Evolutionary conservation across 768 basidiomycete species (phyloP).

Genomic region (Tricholoma hemisulphureum): DNA sequence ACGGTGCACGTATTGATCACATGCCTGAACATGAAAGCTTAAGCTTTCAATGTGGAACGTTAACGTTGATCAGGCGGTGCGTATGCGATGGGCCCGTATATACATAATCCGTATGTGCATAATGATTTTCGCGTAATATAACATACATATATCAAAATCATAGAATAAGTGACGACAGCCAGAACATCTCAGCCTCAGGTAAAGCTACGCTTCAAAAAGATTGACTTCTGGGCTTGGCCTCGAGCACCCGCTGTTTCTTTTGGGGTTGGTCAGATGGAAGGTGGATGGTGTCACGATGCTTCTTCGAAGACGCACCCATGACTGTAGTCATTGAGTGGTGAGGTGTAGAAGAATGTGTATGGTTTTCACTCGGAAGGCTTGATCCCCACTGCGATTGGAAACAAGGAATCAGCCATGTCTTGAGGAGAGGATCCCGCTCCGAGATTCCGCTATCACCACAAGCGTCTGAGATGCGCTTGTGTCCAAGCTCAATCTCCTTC

Average conservation of each 20-base stretch:
- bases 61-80: too few species aligned
- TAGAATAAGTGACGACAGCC: too few species aligned
- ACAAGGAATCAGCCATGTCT: neutral
- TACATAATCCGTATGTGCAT: too few species aligned
- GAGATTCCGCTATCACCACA: neutral
- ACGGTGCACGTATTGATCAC: too few species aligned
- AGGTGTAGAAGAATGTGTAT: neutral
- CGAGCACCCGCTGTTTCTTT: neutral
- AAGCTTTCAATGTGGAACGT: too few species aligned
- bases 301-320: too few species aligned
- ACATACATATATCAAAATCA: too few species aligned
- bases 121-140: too few species aligned
- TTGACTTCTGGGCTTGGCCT: neutral
- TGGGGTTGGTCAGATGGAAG: neutral
- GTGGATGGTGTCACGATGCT: neutral
- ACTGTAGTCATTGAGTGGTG: neutral
- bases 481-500: neutral
- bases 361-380: neutral
- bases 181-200: too few species aligned
- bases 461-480: neutral
- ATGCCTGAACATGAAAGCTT: too few species aligned
- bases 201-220: neutral
- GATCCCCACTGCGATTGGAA: neutral
- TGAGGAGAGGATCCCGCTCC: neutral
- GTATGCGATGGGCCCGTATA: too few species aligned